Evolutionary conservation across 768 basidiomycete species (phyloP), one percentile per base, ranked within the genome.

Genomic region (Leucosporidium creatinivorum): DNA sequence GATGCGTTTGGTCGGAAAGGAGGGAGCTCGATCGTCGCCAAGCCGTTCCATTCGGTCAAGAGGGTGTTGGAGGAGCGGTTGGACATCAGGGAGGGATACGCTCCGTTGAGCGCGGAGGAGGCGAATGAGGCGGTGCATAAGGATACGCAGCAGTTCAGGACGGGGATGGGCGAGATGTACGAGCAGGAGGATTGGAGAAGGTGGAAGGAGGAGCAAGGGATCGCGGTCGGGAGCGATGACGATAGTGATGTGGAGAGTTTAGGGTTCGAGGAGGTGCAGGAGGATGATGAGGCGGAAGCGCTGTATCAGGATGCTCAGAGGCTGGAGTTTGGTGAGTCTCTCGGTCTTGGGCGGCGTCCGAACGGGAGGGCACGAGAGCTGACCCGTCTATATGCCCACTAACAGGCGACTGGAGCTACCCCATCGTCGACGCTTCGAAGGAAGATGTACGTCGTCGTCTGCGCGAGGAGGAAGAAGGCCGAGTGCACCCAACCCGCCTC

Each of bases 391-490:
- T 28, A 31, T 33, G 1, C 7, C 6, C 21, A 2, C 7, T 17
- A 12, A 21, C 62, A 71, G 75, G 74, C 52, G 75, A 76, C 60
- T 75, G 66, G 59, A 66, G 57, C 52, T 74, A 73, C 39, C 75
- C 69, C 7, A 70, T 77, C 47, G 55, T 76, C 51, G 75, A 77
- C 48, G 76, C 76, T 1, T 73, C 70, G 2, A 62, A 69, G 26
- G 73, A 74, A 68, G 76, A 76, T 23, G 89, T 88, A 25, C 80
- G 85, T 68, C 78, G 79, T 39, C 77, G 80, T 56, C 87, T 89
- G 77, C 89, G 89, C 85, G 84, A 86, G 65, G 89, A 91, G 74
- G 92, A 96, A 77, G 89, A 93, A 76, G 83, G 89, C 50, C 86
- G 93, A 47, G 76, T 93, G 71, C 39, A 68, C 59, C 54, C 71